Evolutionary conservation across 2,329 filamentous ascomycete genomes (phyloP).

Genomic region (Leptographium radiaticola): DNA sequence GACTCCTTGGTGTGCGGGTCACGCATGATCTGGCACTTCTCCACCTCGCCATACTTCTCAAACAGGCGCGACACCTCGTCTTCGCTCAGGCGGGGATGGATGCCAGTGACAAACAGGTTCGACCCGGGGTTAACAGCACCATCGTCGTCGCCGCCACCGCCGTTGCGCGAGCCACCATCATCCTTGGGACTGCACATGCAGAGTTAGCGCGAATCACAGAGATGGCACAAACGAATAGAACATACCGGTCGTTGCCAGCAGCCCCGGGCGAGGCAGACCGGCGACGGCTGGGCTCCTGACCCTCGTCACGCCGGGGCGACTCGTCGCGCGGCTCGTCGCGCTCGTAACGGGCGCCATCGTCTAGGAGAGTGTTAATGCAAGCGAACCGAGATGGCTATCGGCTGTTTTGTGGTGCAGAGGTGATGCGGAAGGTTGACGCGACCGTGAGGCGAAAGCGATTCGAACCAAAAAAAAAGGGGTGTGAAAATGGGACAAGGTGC

Average conservation of each 20-base stretch:
- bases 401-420: not conserved
- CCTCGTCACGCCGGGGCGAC: slow-evolving; percentile 52
- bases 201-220: not conserved
- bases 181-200: slow-evolving; percentile 33
- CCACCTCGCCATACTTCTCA: slow-evolving; percentile 96
- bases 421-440: not conserved
- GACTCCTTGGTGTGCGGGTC: slow-evolving; percentile 98
- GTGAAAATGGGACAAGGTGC: slow-evolving; percentile 4
- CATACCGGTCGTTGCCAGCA: slow-evolving; percentile 35
- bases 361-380: slow-evolving; percentile 20
- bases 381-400: not conserved
- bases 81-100: slow-evolving; percentile 83
- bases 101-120: slow-evolving; percentile 97
- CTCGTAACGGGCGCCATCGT: slow-evolving; percentile 53
- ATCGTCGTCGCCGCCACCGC: slow-evolving; percentile 48
- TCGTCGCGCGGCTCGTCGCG: slow-evolving; percentile 50
- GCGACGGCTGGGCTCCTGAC: slow-evolving; percentile 40
- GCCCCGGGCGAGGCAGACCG: slow-evolving; percentile 49
- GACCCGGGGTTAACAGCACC: slow-evolving; percentile 84
- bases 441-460: not conserved
- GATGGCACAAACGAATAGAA: not conserved
- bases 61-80: slow-evolving; percentile 88
- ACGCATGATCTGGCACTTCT: slow-evolving; percentile 99
- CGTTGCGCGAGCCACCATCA: slow-evolving; percentile 21
- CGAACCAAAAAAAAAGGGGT: not conserved